Evolutionary conservation across 2,329 filamentous ascomycete genomes (phyloP), one percentile per base, ranked within the genome.

Genomic region (Penicillium sp.): DNA sequence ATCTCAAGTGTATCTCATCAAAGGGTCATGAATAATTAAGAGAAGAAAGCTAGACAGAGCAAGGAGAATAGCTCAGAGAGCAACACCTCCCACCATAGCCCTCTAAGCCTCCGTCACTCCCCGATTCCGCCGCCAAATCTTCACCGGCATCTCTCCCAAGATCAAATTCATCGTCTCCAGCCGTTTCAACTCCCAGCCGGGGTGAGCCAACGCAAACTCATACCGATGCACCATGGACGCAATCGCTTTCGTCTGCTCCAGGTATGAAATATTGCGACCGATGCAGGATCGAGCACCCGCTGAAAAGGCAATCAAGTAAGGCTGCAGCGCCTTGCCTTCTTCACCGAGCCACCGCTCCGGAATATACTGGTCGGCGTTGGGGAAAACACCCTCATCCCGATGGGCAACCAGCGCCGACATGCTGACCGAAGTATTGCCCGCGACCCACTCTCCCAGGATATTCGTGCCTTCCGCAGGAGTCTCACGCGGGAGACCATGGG

Each of bases 381-480:
- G 75, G 63, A 78, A 80, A 1, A 74, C 69, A 11, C 63, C 58
- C 35, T 72, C 65, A 58, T 80, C 72, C n/a, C 75, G 74, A 62
- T 80, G 77, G 5, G 72, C 75, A 5, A 76, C 71, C 34, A 73
- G 73, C 5, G 78, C 71, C 0, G 80, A 80, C 62, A 82, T 77
- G 38, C 72, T 75, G 5, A 84, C 80, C 0, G 73, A 75, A 0
- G 78, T 81, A 38, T 77, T 69, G 8, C 79, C 79, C 0, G 81
- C 73, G 2, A 84, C 73, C 68, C 70, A 82, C 28, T 82, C 73
- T 8, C 78, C 81, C 3, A 78, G 62, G 54, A 84, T 79, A 3
- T 69, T 63, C 10, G 70, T 59, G 0, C 82, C 82, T 54, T 81
- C 79, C 0, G 75, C 59, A 0, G 81, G 82, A 0, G 81, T 83